Evolutionary conservation across 73 alveolate species (phyloP).

Genomic region (Tetrahymena thermophila): DNA sequence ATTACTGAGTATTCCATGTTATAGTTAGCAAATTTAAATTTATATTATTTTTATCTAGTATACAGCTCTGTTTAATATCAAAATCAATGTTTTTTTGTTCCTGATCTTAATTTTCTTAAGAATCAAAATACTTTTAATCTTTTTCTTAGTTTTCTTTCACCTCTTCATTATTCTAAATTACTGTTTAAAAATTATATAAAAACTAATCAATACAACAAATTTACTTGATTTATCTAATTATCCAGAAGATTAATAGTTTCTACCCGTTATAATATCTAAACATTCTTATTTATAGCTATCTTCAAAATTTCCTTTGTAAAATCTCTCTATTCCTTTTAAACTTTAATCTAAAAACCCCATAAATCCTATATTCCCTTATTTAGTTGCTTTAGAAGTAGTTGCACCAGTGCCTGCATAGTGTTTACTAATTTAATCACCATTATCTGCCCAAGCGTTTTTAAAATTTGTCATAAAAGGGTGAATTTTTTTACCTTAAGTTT

Average conservation of each 20-base stretch:
- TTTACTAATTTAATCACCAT: constrained; percentile 9
- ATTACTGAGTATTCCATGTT: neutral
- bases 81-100: neutral
- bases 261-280: neutral
- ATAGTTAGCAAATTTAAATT: neutral
- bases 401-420: neutral
- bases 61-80: neutral
- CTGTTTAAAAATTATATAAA: neutral
- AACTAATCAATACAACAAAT: neutral
- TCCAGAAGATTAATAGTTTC: neutral
- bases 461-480: constrained; percentile 23
- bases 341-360: neutral
- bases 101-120: neutral
- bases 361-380: neutral
- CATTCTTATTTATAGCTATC: neutral
- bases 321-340: neutral
- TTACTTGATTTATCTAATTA: neutral
- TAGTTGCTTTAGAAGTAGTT: neutral
- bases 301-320: neutral
- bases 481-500: neutral
- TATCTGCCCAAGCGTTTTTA: constrained; percentile 21
- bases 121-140: neutral
- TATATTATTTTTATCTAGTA: neutral
- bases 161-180: too few relatives aligned
- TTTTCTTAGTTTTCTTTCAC: neutral